Percentiles rank a stretch among this genome's conserved stretches.
These are phyloP conservation scores for Dothistroma pini DNA, from an alignment of 2,329 filamentous ascomycete species.

Conservation along the genomic window DNA sequence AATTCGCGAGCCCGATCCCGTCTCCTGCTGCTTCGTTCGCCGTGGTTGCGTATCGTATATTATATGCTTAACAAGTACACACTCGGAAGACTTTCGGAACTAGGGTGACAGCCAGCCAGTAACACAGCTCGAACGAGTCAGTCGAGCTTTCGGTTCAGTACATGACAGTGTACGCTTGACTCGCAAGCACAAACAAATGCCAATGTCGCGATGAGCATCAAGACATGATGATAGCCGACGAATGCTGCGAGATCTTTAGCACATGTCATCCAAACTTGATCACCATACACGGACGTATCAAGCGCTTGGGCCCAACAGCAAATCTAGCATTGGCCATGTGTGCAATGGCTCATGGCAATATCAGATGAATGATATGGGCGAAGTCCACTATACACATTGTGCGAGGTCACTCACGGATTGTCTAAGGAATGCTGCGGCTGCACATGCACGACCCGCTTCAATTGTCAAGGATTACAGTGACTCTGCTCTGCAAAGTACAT, in stretches of 20 bases:
- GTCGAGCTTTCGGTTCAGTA: background rate
- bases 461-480: background rate
- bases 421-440: background rate
- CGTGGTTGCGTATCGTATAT: background rate
- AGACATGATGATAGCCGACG: constrained; percentile 3
- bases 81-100: background rate
- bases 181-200: background rate
- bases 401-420: background rate
- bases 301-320: background rate
- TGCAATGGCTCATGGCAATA: background rate
- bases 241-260: background rate
- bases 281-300: background rate
- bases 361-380: background rate
- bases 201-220: constrained; percentile 6
- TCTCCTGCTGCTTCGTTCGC: background rate
- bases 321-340: background rate
- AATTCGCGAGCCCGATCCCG: background rate
- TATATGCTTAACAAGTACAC: constrained; percentile 1
- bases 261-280: background rate
- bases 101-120: constrained; percentile 5
- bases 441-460: background rate
- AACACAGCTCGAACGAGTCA: constrained; percentile 1
- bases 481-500: background rate
- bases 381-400: background rate
- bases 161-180: background rate